A percentile compares a stretch with the other conserved stretches of the same genome.
phyloP scores from a whole-genome alignment of 805 yeast species.

The Myxozyma neotropica region DNA sequence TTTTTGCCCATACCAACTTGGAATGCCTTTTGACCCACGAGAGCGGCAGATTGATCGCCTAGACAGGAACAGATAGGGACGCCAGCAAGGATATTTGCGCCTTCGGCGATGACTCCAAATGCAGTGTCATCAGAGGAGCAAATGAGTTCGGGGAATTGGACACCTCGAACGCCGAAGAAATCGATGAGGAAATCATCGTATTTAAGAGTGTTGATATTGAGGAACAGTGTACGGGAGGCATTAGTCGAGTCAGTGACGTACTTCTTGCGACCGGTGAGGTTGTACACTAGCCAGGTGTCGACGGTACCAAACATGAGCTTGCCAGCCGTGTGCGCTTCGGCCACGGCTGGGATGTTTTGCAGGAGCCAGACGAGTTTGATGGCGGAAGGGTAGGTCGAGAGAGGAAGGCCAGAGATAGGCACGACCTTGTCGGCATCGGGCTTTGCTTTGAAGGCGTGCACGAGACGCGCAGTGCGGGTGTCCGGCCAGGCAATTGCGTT shows the following conservation, averaged over 20 bases:
- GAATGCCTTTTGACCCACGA: slow-evolving; percentile 90
- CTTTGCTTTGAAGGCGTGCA: slow-evolving; percentile 59
- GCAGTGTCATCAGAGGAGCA: slow-evolving; percentile 65
- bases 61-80: slow-evolving; percentile 85
- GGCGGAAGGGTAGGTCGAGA: slow-evolving; percentile 89
- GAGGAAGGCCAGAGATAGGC: slow-evolving; percentile 77
- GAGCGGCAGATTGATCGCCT: slow-evolving; percentile 92
- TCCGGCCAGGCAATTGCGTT: slow-evolving; percentile 97
- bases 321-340: slow-evolving; percentile 70
- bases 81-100: slow-evolving; percentile 53
- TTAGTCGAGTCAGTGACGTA: slow-evolving; percentile 81
- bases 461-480: slow-evolving; percentile 77
- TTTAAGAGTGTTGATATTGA: slow-evolving; percentile 73
- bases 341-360: slow-evolving; percentile 70
- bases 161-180: slow-evolving; percentile 72
- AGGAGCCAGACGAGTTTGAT: slow-evolving; percentile 87
- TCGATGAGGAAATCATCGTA: slow-evolving; percentile 76
- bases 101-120: slow-evolving; percentile 66
- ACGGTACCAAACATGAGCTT: slow-evolving; percentile 91
- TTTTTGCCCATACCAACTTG: slow-evolving; percentile 85
- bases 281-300: slow-evolving; percentile 90
- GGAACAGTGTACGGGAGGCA: slow-evolving; percentile 87
- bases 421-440: slow-evolving; percentile 61
- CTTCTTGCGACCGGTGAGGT: slow-evolving; percentile 61
- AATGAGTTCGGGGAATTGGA: slow-evolving; percentile 71